phyloP scores from a whole-genome alignment of 2,329 filamentous ascomycete genomes.

The Fusarium denticulatum region DNA sequence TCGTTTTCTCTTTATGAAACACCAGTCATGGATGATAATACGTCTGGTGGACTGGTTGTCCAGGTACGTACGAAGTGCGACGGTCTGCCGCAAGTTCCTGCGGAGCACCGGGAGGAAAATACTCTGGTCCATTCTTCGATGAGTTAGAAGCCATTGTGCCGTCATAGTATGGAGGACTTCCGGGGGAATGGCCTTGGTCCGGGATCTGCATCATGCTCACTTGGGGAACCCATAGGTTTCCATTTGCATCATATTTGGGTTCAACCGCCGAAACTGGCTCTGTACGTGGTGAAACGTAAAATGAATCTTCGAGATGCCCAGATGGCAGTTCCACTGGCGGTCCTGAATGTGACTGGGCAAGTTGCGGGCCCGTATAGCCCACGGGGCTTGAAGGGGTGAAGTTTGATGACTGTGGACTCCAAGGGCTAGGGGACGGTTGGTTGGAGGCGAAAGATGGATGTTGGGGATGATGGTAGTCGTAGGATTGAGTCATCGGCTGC shows the following conservation, averaged over 20 bases:
- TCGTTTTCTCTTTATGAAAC: background rate
- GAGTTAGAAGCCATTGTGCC: conserved; percentile 18
- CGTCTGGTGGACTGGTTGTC: conserved; percentile 34
- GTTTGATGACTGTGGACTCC: conserved; percentile 41
- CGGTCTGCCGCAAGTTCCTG: conserved; percentile 41
- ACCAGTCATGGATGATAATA: conserved; percentile 40
- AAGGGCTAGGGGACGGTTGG: conserved; percentile 38
- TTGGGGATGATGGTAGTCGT: conserved; percentile 38
- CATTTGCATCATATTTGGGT: conserved; percentile 46
- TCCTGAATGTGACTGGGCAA: conserved; percentile 33
- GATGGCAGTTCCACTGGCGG: conserved; percentile 46
- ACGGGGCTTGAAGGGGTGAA: conserved; percentile 34
- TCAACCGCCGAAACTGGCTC: conserved; percentile 23
- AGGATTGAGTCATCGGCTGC: conserved; percentile 39
- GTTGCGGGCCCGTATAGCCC: conserved; percentile 28
- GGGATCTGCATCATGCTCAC: conserved; percentile 46
- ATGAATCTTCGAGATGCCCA: conserved; percentile 15
- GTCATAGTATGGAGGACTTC: conserved; percentile 33
- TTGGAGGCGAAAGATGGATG: conserved; percentile 35
- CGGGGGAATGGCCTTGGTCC: conserved; percentile 32
- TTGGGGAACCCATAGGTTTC: conserved; percentile 48
- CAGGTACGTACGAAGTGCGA: conserved; percentile 10
- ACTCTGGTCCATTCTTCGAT: conserved; percentile 31
- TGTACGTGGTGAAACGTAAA: conserved; percentile 26
- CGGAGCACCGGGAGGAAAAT: conserved; percentile 32